Conservation (phyloP, 345 rosid genomes). For the Pistacia integerrima region DNA sequence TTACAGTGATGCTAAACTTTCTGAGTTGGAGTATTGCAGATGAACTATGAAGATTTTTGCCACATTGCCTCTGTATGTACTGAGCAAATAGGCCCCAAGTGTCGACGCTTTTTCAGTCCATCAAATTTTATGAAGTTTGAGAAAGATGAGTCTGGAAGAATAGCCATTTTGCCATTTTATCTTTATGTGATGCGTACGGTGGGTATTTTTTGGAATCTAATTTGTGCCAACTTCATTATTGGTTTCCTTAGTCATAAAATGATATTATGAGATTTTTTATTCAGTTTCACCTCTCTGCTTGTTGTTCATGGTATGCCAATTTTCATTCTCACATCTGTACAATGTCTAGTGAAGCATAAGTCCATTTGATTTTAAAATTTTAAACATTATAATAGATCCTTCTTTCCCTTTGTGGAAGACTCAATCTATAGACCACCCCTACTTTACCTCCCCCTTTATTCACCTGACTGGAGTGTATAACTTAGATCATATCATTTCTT, state of each 20-base stretch:
- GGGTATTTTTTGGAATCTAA: constrained; percentile 29
- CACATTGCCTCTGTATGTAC: constrained; percentile 97
- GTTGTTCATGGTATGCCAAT: not conserved
- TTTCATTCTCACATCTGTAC: not conserved
- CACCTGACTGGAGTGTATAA: not conserved
- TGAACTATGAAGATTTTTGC: constrained; percentile 99
- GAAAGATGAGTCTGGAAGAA: constrained; percentile 98
- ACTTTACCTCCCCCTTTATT: not conserved
- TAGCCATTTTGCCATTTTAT: constrained; percentile 95
- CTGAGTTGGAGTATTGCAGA: constrained; percentile 44
- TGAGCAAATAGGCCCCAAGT: constrained; percentile 97
- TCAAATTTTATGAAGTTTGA: constrained; percentile 99
- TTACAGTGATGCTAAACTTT: constrained; percentile 20
- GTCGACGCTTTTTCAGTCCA: constrained; percentile 96
- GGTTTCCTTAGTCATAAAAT: not conserved
- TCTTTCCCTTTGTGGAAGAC: not conserved
- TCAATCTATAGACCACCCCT: not conserved
- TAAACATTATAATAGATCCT: not conserved
- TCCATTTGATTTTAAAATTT: not conserved
- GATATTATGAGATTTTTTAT: not conserved
- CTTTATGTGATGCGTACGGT: constrained; percentile 99
- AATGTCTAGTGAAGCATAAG: not conserved
- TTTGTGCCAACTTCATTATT: not conserved
- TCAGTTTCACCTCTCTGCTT: not conserved
- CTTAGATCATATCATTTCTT: not conserved